These are phyloP conservation scores for Rhizophagus clarus DNA, from an alignment of 192 early-diverging fungal species.

Conservation along the genomic window DNA sequence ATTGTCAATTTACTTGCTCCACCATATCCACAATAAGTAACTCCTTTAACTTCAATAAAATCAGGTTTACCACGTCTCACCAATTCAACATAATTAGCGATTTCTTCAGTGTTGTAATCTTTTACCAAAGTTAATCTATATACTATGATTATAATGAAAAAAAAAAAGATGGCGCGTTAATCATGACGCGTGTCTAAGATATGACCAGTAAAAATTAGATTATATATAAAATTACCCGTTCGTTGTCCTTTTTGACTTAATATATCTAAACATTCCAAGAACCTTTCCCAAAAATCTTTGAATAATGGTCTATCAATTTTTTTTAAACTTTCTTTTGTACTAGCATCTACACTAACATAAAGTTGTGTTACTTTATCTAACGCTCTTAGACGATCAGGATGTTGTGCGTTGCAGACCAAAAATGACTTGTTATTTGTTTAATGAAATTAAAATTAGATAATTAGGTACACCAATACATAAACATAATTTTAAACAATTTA, in stretches of 20 bases:
- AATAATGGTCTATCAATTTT: conserved; percentile 77
- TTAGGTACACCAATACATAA: too few species aligned
- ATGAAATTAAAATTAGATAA: not conserved
- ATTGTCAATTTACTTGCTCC: conserved; percentile 67
- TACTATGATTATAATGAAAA: conserved; percentile 33
- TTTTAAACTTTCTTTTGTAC: conserved; percentile 73
- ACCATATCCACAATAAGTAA: conserved; percentile 75
- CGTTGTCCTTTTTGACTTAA: conserved; percentile 70
- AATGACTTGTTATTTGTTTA: conserved; percentile 45
- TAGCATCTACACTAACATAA: conserved; percentile 76
- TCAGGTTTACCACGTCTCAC: conserved; percentile 65
- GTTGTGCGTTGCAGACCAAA: conserved; percentile 77
- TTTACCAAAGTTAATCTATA: conserved; percentile 76
- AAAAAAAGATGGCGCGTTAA: not conserved
- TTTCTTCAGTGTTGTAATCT: conserved; percentile 68
- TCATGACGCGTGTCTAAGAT: not conserved
- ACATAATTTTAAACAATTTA: not conserved
- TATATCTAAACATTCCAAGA: conserved; percentile 62
- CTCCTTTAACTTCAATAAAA: conserved; percentile 78
- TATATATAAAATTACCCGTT: conserved; percentile 36
- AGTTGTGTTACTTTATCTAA: conserved; percentile 73
- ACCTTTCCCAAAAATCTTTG: conserved; percentile 78
- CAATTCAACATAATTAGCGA: conserved; percentile 66
- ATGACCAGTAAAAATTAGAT: not conserved
- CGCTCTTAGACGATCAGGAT: conserved; percentile 64